Conservation (phyloP, 441 rosid species). For the Populus trichocarpa region DNA sequence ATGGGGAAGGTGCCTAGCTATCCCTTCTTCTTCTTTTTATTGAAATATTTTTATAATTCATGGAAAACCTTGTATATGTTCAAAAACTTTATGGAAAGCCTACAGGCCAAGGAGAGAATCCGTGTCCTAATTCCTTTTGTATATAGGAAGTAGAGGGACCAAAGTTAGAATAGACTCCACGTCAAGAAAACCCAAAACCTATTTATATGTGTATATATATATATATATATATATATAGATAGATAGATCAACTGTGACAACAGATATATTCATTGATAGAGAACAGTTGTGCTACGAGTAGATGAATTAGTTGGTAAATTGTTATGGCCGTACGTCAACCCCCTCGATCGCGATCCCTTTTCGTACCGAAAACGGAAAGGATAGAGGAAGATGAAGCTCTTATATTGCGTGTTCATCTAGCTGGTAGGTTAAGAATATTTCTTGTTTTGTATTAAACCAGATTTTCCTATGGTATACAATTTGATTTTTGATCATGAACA, state of each 20-base stretch:
- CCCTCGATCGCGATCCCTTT: neutral
- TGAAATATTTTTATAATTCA: too few relatives aligned
- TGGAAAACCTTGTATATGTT: neutral
- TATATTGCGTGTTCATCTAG: neutral
- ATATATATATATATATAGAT: too few relatives aligned
- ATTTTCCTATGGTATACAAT: neutral
- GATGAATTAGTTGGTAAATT: neutral
- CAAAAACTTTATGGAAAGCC: neutral
- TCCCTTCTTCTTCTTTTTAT: too few relatives aligned
- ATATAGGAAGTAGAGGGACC: neutral
- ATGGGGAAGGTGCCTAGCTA: too few relatives aligned
- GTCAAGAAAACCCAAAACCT: neutral
- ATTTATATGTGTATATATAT: too few relatives aligned
- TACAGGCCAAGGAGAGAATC: neutral
- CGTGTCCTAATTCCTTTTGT: neutral
- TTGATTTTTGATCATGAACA: neutral
- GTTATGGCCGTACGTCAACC: neutral
- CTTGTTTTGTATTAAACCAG: too few relatives aligned
- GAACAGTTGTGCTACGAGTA: neutral
- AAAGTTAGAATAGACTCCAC: neutral
- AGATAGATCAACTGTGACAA: too few relatives aligned
- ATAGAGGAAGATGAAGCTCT: neutral
- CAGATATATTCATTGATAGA: too few relatives aligned
- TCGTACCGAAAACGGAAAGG: neutral
- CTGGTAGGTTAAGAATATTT: neutral